Base-by-base conservation (phyloP, 139 green algal species). In the Chlamydomonas sphaeroides region DNA sequence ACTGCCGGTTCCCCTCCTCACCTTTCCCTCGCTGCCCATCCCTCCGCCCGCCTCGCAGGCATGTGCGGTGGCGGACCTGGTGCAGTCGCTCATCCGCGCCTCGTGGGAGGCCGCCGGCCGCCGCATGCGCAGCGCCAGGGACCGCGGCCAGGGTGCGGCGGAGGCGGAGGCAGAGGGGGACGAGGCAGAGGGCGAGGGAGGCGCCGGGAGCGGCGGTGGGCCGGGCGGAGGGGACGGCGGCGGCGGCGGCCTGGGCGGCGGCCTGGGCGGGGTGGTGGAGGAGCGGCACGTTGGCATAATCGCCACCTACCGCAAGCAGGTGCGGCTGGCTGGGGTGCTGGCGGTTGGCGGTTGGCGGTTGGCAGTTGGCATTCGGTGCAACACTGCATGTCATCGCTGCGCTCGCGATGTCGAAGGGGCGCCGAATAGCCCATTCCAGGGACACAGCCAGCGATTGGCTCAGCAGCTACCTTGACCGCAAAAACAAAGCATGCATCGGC, bases 261-360 rank as follows among this genome's bases (percentile, higher is more conserved):
- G 26, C 4, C 56, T 81, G 41, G 36, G 39, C 1, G 41, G 74
- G 30, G 78, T 66, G 35, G 89, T 96, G 39, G 57, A 2, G 1
- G 33, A 84, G 1, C 38, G 69, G 7, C 90, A 97, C 87, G 89
- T 96, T 0, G 92, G 88, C 11, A 88, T 95, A 65, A 93, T 95
- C 25, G 85, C 79, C 51, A 93, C 89, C 42, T 96, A 94, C 85
- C 83, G 93, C 39, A 86, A 88, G 61, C 94, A 98, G 89, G 92
- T 89, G 66, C 1, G 74, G 25, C 10, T 5, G 33, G 33, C 14
- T 8, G 8, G 45, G 45, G 45, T 51, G 45, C 45, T 20, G 45
- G 45, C 8, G 45, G 45, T 20, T 8, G 45, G 45, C 10, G n/a
- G n/a, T n/a, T n/a, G n/a, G n/a, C n/a, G n/a, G n/a, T n/a, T n/a